Percentiles rank a stretch among this genome's conserved stretches.
phyloP scores from a whole-genome alignment of 1,284 basidiomycete species.

The Mrakiaceae sp. region DNA sequence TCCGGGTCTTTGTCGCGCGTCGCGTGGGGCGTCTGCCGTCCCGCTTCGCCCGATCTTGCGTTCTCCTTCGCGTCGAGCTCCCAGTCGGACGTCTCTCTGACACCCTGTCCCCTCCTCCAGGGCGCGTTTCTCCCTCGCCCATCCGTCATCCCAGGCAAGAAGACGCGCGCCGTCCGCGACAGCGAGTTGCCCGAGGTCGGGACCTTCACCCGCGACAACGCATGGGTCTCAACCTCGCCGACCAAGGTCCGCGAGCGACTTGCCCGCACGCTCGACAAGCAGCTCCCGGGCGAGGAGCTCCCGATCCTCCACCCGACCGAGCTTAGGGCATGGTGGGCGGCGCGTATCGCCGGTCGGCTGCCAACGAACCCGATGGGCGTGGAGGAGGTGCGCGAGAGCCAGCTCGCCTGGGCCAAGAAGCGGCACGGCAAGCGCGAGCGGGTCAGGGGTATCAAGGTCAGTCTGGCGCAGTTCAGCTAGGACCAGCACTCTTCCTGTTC shows the following conservation, averaged over 20 bases:
- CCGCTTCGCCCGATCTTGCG: background rate
- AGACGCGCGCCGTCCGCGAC: constrained; percentile 1
- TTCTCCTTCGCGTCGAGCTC: background rate
- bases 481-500: background rate
- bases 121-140: background rate
- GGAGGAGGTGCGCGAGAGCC: constrained; percentile 9
- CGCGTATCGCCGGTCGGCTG: background rate
- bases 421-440: background rate
- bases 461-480: background rate
- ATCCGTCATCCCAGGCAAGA: constrained; percentile 2
- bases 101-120: background rate
- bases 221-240: constrained; percentile 1
- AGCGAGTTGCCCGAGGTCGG: background rate
- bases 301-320: constrained; percentile 3
- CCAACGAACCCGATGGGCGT: constrained; percentile 2
- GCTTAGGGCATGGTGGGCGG: constrained; percentile 11
- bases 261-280: constrained; percentile 9
- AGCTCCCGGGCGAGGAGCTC: constrained; percentile 10
- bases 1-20: no score
- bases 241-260: constrained; percentile 2
- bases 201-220: constrained; percentile 10
- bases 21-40: no score
- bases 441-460: constrained; percentile 3
- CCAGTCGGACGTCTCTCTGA: background rate
- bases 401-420: background rate